phyloP scores from a whole-genome alignment of 78 protist species.

The Dictyostelium capitatum region DNA sequence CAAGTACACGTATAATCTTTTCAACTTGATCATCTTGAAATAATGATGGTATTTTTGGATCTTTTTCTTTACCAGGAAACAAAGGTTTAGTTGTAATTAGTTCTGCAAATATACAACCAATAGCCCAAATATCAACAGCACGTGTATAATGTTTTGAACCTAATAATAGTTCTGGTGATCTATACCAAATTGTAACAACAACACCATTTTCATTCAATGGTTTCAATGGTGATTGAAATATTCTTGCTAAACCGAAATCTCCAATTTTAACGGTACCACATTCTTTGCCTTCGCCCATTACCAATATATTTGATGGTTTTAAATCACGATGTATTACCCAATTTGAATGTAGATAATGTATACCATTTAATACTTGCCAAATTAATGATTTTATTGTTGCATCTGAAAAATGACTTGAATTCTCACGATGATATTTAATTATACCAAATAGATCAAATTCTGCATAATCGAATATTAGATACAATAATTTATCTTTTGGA shows the following conservation, averaged over 20 bases:
- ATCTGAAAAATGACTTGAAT: slow-evolving; percentile 39
- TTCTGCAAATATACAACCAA: slow-evolving; percentile 95
- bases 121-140: slow-evolving; percentile 94
- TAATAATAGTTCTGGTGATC: slow-evolving; percentile 96
- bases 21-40: slow-evolving; percentile 89
- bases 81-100: slow-evolving; percentile 84
- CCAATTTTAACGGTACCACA: slow-evolving; percentile 87
- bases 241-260: slow-evolving; percentile 91
- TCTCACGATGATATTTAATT: slow-evolving; percentile 71
- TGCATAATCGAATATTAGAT: slow-evolving; percentile 90
- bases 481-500: slow-evolving; percentile 57
- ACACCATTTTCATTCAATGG: slow-evolving; percentile 86
- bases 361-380: slow-evolving; percentile 89
- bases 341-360: slow-evolving; percentile 89
- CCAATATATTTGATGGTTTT: slow-evolving; percentile 87
- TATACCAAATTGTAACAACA: slow-evolving; percentile 96
- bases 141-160: slow-evolving; percentile 94
- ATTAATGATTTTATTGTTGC: slow-evolving; percentile 70
- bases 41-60: slow-evolving; percentile 50
- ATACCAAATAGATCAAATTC: slow-evolving; percentile 86
- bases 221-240: slow-evolving; percentile 84
- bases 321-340: slow-evolving; percentile 92
- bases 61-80: slow-evolving; percentile 86
- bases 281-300: slow-evolving; percentile 88
- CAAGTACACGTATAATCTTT: slow-evolving; percentile 85